Evolutionary conservation across 225 moss, liverwort and hornwort species (phyloP), one percentile per base, ranked within the genome.

Genomic region (Thuidium tamariscinum): DNA sequence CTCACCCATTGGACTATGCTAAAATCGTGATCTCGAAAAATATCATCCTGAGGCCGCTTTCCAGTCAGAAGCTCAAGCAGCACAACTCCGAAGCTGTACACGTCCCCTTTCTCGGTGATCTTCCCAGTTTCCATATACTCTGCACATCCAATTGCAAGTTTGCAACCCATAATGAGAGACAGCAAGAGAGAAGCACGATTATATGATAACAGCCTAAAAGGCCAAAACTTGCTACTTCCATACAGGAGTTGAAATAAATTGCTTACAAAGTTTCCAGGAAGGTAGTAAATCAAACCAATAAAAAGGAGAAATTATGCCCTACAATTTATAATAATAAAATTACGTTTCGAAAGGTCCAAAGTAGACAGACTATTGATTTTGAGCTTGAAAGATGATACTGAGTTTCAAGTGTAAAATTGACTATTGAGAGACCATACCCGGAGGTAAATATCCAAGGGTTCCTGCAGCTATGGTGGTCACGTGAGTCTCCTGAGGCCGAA

Each of bases 71-170:
- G 96, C 80, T 97, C 97, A 48, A 97, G 91, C 54, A 97, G 94
- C 77, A 97, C 96, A n/a, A 95, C 85, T 16, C 96, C 97, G 86
- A 91, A 97, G 90, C 96, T 95, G 83, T 94, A 97, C 57, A 97
- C 95, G 87, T 97, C 97, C 37, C 96, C 95, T 90, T 96, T 96
- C 86, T 96, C 95, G 26, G 95, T 95, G 51, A 96, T 64, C 81
- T 86, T 89, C 72, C 91, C 91, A 27, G 91, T 91, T 60, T 89
- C 88, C 81, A 91, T 83, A 37, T 91, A 88, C 60, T 91, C 91
- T 91, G 88, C 85, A 72, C 32, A 54, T 36, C 55, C 44, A 55
- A 62, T 71, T 83, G 56, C n/a, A n/a, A n/a, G n/a, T n/a, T n/a
- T n/a, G n/a, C 55, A 29, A 41, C 41, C 61, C 62, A 22, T 14